phyloP scores from a whole-genome alignment of 768 basidiomycete genomes.

The Lentinula aciculospora region DNA sequence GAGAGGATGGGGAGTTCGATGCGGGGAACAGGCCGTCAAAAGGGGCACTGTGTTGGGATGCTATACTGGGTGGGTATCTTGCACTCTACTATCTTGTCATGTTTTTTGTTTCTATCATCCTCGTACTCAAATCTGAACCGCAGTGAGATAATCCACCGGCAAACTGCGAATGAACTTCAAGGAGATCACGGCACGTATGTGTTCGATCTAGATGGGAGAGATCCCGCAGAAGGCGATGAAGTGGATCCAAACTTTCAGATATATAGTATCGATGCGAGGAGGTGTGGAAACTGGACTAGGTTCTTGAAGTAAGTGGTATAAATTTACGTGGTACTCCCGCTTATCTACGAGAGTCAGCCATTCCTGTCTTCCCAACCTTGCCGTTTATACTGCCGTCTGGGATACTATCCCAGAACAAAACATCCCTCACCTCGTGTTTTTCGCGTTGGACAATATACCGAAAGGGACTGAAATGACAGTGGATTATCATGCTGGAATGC shows the following conservation, averaged over 20 bases:
- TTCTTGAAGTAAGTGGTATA: neutral
- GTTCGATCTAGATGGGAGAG: conserved; percentile 62
- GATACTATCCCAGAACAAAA: conserved; percentile 5
- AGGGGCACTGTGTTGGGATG: conserved; percentile 60
- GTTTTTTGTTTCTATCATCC: neutral
- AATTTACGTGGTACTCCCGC: neutral
- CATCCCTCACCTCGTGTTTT: conserved; percentile 2
- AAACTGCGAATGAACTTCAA: conserved; percentile 30
- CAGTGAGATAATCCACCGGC: conserved; percentile 31
- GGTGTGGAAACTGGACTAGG: neutral
- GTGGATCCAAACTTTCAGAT: conserved; percentile 18
- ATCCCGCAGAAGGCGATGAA: conserved; percentile 26
- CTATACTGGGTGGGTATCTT: conserved; percentile 54
- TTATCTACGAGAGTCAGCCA: neutral
- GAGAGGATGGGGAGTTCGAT: conserved; percentile 57
- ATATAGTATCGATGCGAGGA: conserved; percentile 51
- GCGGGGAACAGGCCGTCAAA: conserved; percentile 28
- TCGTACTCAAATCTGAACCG: neutral
- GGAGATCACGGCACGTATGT: conserved; percentile 38
- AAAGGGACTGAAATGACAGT: neutral
- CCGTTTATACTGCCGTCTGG: conserved; percentile 1
- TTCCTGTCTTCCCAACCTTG: neutral
- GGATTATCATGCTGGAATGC: conserved; percentile 1
- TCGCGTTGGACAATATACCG: neutral
- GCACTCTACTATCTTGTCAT: too few relatives aligned